These are phyloP conservation scores for Fusarium clavum DNA, from an alignment of 2,329 filamentous ascomycete species.

Conservation along the genomic window DNA sequence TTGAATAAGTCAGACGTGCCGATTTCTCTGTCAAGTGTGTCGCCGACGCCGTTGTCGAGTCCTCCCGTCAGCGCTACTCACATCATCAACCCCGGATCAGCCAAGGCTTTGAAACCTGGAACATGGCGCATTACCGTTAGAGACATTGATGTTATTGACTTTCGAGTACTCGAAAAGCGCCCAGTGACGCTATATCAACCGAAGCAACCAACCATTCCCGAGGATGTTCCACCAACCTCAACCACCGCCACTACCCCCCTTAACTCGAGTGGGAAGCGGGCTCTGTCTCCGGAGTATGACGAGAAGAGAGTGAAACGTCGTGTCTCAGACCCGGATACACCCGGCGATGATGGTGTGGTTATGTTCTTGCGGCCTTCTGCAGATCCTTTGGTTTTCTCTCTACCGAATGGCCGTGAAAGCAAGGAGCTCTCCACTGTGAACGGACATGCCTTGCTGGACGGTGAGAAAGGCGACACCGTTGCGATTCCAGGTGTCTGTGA, in stretches of 20 bases:
- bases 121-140: slow-evolving; percentile 68
- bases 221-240: slow-evolving; percentile 47
- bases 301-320: slow-evolving; percentile 60
- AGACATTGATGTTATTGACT: slow-evolving; percentile 65
- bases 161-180: slow-evolving; percentile 67
- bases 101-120: slow-evolving; percentile 63
- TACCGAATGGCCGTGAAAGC: slow-evolving; percentile 59
- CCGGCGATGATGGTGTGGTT: slow-evolving; percentile 62
- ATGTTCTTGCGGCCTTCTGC: slow-evolving; percentile 64
- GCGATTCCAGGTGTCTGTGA: slow-evolving; percentile 63
- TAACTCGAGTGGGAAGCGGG: slow-evolving; percentile 64
- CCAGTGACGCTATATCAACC: slow-evolving; percentile 56
- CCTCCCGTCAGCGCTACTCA: slow-evolving; percentile 57
- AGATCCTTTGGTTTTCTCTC: slow-evolving; percentile 64
- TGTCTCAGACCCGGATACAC: slow-evolving; percentile 47
- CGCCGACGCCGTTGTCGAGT: slow-evolving; percentile 54
- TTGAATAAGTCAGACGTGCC: slow-evolving; percentile 67
- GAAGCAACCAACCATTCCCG: slow-evolving; percentile 43
- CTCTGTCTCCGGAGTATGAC: slow-evolving; percentile 59
- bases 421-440: slow-evolving; percentile 60
- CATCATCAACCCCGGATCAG: slow-evolving; percentile 58
- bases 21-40: slow-evolving; percentile 61
- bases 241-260: slow-evolving; percentile 49
- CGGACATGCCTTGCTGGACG: slow-evolving; percentile 64
- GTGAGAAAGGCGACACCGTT: slow-evolving; percentile 62